These are phyloP conservation scores for Kluyveromyces siamensis DNA, from an alignment of 805 yeast genomes.

Conservation along the genomic window DNA sequence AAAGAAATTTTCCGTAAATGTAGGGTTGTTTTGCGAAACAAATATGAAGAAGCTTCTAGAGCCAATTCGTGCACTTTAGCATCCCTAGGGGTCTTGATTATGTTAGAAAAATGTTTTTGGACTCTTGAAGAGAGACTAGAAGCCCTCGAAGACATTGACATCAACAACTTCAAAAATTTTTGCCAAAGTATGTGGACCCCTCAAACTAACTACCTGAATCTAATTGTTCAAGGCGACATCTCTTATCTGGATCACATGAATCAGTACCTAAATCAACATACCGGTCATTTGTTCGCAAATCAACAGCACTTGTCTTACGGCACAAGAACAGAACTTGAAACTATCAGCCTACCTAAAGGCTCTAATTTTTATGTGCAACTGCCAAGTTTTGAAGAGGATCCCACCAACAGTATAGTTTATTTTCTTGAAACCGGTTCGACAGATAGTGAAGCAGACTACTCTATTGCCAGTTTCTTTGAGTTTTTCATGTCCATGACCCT, in stretches of 20 bases:
- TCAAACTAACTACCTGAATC: constrained; percentile 28
- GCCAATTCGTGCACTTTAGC: constrained; percentile 41
- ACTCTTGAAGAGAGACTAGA: constrained; percentile 44
- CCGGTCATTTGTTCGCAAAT: background rate
- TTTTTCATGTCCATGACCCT: constrained; percentile 38
- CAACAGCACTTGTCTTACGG: background rate
- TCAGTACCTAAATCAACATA: constrained; percentile 12
- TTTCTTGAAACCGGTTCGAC: constrained; percentile 52
- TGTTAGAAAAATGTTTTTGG: constrained; percentile 51
- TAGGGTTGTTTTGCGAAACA: constrained; percentile 38
- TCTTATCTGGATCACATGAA: constrained; percentile 18
- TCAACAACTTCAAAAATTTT: constrained; percentile 27
- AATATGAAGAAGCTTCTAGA: constrained; percentile 36
- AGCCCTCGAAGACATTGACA: constrained; percentile 43
- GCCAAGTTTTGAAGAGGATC: constrained; percentile 36
- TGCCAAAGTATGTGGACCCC: constrained; percentile 19
- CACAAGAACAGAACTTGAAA: constrained; percentile 25
- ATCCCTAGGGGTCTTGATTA: constrained; percentile 39
- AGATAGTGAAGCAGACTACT: constrained; percentile 24
- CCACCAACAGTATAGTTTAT: constrained; percentile 41
- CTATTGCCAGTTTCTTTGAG: constrained; percentile 39
- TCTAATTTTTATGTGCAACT: constrained; percentile 29
- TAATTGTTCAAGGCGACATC: constrained; percentile 46
- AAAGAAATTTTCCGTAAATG: constrained; percentile 37
- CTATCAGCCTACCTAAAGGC: constrained; percentile 32